Base-by-base conservation (phyloP, 139 green algal species). In the Penium margaritaceum region DNA sequence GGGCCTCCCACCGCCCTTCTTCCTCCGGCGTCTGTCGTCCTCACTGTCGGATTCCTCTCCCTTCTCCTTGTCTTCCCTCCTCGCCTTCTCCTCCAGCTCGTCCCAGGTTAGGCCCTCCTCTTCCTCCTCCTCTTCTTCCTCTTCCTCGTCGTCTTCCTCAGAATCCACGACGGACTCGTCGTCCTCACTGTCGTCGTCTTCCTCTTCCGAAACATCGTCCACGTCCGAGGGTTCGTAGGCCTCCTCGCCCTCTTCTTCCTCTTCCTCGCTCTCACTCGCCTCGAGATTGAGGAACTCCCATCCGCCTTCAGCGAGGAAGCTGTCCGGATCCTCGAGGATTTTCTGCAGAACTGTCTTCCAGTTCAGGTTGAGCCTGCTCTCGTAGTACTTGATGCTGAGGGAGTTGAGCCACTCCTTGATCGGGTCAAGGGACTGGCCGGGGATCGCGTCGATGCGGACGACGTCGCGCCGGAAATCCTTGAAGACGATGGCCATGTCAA, bases 281-380 rank as follows among this genome's bases (percentile, higher is more conserved):
- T 97, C 90, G 53, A 90, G 86, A 86, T 98, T 90, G 37, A 99
- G 84, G 82, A 99, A 99, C 76, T 90, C 87, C 94, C 94, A 99
- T 33, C 94, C 94, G 33, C 94, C 94, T 24, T 89, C 79, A 57
- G 90, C 88, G 2, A 96, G 75, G 68, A 97, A 97, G 24, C 76
- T 85, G 35, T 96, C 86, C 0, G 92, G 92, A 80, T 97, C 85
- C 36, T 88, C 85, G 41, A 88, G 84, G 76, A 96, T 96, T 58
- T 75, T 89, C 79, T 96, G 95, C 41, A 99, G 81, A 77, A 99
- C 95, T 72, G 90, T 90, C 87, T 96, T 97, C 94, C 94, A 99
- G 39, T 90, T 88, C 74, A 99, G 74, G 85, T 99, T 99, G 58
- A 98, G 86, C 82, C 96, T 95, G 64, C 80, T 90, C 88, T 98